Evolutionary conservation across 345 rosid species (phyloP), one percentile per base, ranked within the genome.

Genomic region (Boechera stricta): DNA sequence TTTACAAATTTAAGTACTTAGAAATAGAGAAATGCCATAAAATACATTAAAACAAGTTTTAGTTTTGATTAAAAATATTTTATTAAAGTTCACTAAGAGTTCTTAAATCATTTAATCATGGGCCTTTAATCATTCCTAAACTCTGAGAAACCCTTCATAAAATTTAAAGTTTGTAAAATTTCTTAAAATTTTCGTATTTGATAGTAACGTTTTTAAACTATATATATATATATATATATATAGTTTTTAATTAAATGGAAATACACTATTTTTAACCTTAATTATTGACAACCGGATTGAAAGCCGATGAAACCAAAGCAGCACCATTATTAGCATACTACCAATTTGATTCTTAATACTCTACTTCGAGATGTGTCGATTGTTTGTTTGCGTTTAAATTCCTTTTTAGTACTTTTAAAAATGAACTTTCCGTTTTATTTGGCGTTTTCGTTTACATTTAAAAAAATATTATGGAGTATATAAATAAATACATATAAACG

Each of bases 231-330:
- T 26, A 26, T 26, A 26, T 26, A 26, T 26, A 26, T 28, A 28
- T 28, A 2, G 3, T 3, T 28, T 38, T 24, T 36, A 6, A 0
- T 8, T 15, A 24, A 45, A 47, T 4, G 13, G 21, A 51, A 52
- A 68, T 53, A 68, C 12, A 32, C 6, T 51, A 11, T 18, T 15
- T 66, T 49, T 6, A 13, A 24, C 10, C 10, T 39, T 24, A 38
- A 21, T 18, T 31, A 13, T 44, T 59, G 4, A 5, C 2, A 35
- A 16, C 16, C 1, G 7, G 10, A 56, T 3, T 18, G 15, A 13
- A 18, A 21, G 36, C 24, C 61, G 70, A 73, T 39, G 21, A 52
- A 29, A 52, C 7, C 62, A 41, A 64, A 73, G 35, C 54, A 29
- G 52, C 1, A 63, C 6, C 53, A 39, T 51, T n/a, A 38, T 1